Evolutionary conservation across 164 flowering plant genomes (phyloP).

Genomic region (Nelumbo lutea): DNA sequence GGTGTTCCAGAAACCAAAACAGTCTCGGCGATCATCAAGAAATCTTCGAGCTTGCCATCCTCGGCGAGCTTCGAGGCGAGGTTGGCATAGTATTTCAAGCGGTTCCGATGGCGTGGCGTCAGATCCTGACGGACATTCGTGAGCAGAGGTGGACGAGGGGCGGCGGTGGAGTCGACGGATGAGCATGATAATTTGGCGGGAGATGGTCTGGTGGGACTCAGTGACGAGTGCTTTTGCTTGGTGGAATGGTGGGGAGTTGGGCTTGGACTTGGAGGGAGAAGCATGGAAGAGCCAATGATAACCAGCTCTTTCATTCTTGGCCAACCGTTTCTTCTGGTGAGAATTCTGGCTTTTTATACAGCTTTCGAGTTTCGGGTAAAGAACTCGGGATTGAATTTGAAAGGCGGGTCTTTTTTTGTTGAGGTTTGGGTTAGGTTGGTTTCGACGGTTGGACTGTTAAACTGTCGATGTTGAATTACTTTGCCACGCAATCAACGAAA

Average conservation of each 20-base stretch:
- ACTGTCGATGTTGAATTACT: too few relatives aligned
- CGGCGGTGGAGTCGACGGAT: neutral
- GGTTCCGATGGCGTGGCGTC: slow-evolving; percentile 6
- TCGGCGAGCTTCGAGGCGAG: slow-evolving; percentile 60
- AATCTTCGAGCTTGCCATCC: slow-evolving; percentile 53
- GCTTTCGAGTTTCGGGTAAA: neutral
- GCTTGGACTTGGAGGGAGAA: slow-evolving; percentile 15
- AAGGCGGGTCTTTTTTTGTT: slow-evolving; percentile 16
- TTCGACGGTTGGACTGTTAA: slow-evolving; percentile 13
- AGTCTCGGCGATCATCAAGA: slow-evolving; percentile 44
- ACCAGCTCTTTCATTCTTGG: slow-evolving; percentile 40
- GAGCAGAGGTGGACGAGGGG: slow-evolving; percentile 6
- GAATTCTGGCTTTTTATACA: neutral
- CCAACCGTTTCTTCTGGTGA: slow-evolving; percentile 20
- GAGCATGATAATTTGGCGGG: slow-evolving; percentile 4
- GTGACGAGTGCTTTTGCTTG: slow-evolving; percentile 4
- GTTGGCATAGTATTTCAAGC: slow-evolving; percentile 35
- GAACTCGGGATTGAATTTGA: slow-evolving; percentile 24
- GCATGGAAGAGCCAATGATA: slow-evolving; percentile 37
- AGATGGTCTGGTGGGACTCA: slow-evolving; percentile 1
- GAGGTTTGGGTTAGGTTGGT: too few relatives aligned
- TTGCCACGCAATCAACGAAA: too few relatives aligned
- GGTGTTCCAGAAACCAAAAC: slow-evolving; percentile 31
- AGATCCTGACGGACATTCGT: slow-evolving; percentile 6
- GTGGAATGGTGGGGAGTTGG: slow-evolving; percentile 7